Evolutionary conservation across 352 stramenopile genomes (phyloP).

Genomic region (Phytophthora brassicae): DNA sequence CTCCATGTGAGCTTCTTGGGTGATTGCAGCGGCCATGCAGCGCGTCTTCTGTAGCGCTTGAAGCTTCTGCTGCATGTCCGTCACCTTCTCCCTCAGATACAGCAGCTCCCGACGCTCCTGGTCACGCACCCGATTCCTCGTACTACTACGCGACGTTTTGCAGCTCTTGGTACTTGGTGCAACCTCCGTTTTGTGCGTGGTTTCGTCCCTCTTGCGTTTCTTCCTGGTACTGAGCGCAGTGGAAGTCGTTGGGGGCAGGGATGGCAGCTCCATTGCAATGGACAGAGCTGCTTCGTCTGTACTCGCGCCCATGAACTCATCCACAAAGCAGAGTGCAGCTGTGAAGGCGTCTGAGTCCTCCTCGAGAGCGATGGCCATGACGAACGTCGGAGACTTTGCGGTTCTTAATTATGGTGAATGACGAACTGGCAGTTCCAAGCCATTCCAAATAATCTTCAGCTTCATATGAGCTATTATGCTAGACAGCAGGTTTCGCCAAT

Average conservation of each 20-base stretch:
- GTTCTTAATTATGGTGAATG: conserved; percentile 2
- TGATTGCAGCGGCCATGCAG: neutral
- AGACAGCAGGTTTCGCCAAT: conserved; percentile 15
- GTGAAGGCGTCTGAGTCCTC: conserved; percentile 38
- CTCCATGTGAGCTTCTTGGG: neutral
- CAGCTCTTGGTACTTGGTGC: conserved; percentile 15
- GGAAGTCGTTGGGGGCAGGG: neutral
- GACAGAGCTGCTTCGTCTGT: conserved; percentile 24
- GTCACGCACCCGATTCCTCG: conserved; percentile 42
- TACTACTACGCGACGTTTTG: conserved; percentile 38
- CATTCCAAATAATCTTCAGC: neutral
- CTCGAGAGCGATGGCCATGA: conserved; percentile 29
- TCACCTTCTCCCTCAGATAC: conserved; percentile 44
- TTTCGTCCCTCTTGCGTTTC: conserved; percentile 21
- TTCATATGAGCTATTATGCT: conserved; percentile 9
- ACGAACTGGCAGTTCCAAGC: conserved; percentile 14
- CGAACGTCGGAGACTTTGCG: too few relatives aligned
- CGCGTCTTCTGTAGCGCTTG: conserved; percentile 33
- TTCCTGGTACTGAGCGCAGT: conserved; percentile 7
- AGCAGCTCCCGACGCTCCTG: conserved; percentile 43
- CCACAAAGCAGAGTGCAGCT: conserved; percentile 39
- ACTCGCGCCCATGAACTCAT: conserved; percentile 31
- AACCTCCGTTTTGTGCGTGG: conserved; percentile 2
- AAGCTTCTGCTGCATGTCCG: conserved; percentile 48
- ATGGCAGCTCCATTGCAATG: conserved; percentile 20